Evolutionary conservation across 1,284 basidiomycete genomes (phyloP).

Genomic region (Xerocomus minutiporus): DNA sequence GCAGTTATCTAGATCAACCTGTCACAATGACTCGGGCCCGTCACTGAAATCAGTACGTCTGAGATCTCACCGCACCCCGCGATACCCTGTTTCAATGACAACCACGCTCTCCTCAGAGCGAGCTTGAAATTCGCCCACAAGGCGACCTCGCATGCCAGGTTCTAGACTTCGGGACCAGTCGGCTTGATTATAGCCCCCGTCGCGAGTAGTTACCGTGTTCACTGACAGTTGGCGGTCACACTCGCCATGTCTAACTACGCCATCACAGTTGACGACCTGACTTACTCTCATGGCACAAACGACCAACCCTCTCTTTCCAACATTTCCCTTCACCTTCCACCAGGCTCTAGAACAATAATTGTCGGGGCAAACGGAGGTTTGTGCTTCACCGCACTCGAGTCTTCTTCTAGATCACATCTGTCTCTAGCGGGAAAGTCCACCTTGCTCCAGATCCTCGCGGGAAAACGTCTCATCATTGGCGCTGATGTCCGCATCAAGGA

Average conservation of each 20-base stretch:
- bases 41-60: too few relatives aligned
- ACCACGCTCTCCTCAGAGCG: too few relatives aligned
- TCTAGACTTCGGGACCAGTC: too few relatives aligned
- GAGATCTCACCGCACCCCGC: too few relatives aligned
- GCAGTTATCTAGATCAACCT: too few relatives aligned
- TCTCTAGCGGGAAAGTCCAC: conserved; percentile 88
- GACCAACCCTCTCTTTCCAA: conserved; percentile 53
- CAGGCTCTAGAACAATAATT: conserved; percentile 77
- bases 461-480: conserved; percentile 77
- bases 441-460: conserved; percentile 89
- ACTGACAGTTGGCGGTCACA: too few relatives aligned
- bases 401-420: background rate
- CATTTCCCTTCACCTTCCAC: conserved; percentile 63
- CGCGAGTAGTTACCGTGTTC: background rate
- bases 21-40: too few relatives aligned
- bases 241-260: conserved; percentile 21
- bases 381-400: conserved; percentile 19
- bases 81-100: too few relatives aligned
- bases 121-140: too few relatives aligned
- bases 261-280: conserved; percentile 57
- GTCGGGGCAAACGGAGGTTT: conserved; percentile 89
- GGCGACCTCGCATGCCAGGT: too few relatives aligned
- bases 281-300: conserved; percentile 53
- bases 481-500: conserved; percentile 73
- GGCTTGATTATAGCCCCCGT: background rate